Base-by-base conservation (phyloP, 2,329 filamentous ascomycete species). In the Drechslera avenae region DNA sequence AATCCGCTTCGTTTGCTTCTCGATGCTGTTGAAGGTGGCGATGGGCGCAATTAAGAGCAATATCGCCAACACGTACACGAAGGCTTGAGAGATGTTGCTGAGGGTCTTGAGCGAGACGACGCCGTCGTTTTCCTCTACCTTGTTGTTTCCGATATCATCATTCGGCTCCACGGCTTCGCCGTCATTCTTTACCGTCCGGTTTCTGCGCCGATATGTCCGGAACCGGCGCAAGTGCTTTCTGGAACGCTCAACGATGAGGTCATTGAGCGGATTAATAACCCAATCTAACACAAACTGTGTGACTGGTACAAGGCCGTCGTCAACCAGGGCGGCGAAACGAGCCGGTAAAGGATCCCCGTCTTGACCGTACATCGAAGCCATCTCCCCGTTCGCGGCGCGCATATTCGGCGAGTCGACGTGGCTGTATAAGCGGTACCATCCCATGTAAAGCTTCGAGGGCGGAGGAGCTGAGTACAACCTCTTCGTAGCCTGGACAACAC, bases 321-420 rank as follows among this genome's bases (percentile, higher is more conserved):
- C 7, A 12, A 39, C 13, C 8, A 16, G n/a, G 3, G 40, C 28
- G 13, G 19, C 17, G 10, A 48, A 3, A 16, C 45, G 4, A 17
- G 3, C 5, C 8, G 45, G 45, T 12, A 46, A 16, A 10, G 8
- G 23, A 0, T 37, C 18, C 2, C 31, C 34, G 1, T 16, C 5
- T 1, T 28, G 10, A 6, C 50, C 45, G 17, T 52, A 46, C 9
- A 37, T 42, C 4, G 16, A 28, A 13, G 37, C 16, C 16, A 49
- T 4, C 23, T 52, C 48, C 3, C 48, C 48, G 12, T 55, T 55
- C 12, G 48, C 48, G 2, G 33, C 48, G 4, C 48, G 39, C 9
- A 17, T 21, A 44, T 19, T 21, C 12, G 3, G 6, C 13, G 7
- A 4, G 1, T 34, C 9, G 10, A 21, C 16, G 30, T 34, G 13